These are phyloP conservation scores for Calcarisporium arbuscula DNA, from an alignment of 2,329 filamentous ascomycete species.

Conservation along the genomic window DNA sequence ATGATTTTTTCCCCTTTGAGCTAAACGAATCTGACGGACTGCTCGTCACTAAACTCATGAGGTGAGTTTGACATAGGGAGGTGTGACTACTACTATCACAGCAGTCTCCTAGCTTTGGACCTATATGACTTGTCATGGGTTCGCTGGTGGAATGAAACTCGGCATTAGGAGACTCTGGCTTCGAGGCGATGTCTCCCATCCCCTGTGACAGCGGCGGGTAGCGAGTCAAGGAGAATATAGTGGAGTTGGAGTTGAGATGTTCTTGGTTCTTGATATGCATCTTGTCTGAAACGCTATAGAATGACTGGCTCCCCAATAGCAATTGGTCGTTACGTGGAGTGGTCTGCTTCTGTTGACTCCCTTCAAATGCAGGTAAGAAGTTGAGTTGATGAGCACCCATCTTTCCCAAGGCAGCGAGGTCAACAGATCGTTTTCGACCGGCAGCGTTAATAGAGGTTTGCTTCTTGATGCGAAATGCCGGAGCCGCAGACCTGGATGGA, in stretches of 20 bases:
- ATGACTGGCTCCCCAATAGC: constrained; percentile 11
- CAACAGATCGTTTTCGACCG: constrained; percentile 43
- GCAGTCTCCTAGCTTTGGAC: too few species aligned
- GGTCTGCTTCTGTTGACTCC: constrained; percentile 20
- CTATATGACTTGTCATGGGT: too few species aligned
- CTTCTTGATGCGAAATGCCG: constrained; percentile 42
- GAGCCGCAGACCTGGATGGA: constrained; percentile 21
- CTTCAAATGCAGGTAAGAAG: constrained; percentile 30
- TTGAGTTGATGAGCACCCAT: constrained; percentile 50
- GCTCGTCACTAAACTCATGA: too few species aligned
- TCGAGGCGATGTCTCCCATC: constrained; percentile 11
- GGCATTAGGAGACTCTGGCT: constrained; percentile 15
- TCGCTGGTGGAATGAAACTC: too few species aligned
- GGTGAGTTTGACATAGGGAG: too few species aligned
- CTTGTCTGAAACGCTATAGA: constrained; percentile 23
- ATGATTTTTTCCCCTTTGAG: too few species aligned
- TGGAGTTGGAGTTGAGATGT: constrained; percentile 16
- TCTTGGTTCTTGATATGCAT: constrained; percentile 16
- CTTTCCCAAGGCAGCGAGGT: constrained; percentile 40
- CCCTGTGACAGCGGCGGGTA: constrained; percentile 21
- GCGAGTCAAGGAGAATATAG: constrained; percentile 26
- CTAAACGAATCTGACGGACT: too few species aligned
- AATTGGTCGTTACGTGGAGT: constrained; percentile 16
- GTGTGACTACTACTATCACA: too few species aligned
- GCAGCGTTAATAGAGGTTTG: constrained; percentile 25